These are phyloP conservation scores for Cryptococcus maquisensis DNA, from an alignment of 1,284 basidiomycete species.

Conservation along the genomic window DNA sequence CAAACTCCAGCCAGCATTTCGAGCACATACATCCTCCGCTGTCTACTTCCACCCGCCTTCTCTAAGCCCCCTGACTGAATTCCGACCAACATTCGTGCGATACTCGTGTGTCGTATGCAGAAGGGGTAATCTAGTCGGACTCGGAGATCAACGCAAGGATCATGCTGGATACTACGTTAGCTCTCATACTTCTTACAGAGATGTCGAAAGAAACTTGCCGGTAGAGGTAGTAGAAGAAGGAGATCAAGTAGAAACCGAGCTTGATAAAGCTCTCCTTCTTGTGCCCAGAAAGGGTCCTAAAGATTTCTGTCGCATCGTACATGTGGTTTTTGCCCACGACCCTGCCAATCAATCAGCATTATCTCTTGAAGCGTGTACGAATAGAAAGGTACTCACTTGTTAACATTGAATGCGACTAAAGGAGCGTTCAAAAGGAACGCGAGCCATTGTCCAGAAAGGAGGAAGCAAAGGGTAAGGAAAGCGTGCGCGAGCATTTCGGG, in stretches of 20 bases:
- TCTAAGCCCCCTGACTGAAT: too few relatives aligned
- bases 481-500: constrained; percentile 96
- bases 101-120: too few relatives aligned
- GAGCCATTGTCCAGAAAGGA: constrained; percentile 93
- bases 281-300: constrained; percentile 86
- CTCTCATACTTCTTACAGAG: not conserved
- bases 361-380: not conserved
- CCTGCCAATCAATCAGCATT: constrained; percentile 51
- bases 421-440: constrained; percentile 91
- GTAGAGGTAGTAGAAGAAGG: constrained; percentile 96
- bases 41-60: too few relatives aligned
- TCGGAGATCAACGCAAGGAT: constrained; percentile 78
- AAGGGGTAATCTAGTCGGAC: constrained; percentile 3
- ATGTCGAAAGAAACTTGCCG: constrained; percentile 56
- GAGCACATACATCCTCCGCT: too few relatives aligned
- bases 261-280: constrained; percentile 98
- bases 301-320: constrained; percentile 99
- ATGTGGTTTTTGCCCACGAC: constrained; percentile 92
- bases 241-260: constrained; percentile 88
- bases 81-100: too few relatives aligned
- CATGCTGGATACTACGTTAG: constrained; percentile 58
- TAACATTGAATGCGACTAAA: constrained; percentile 83
- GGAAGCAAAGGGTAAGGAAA: constrained; percentile 78
- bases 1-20: too few relatives aligned
- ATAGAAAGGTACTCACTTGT: constrained; percentile 64